Base-by-base conservation (phyloP, 2,329 filamentous ascomycete genomes). In the Stagonosporopsis cucurbitacearum region DNA sequence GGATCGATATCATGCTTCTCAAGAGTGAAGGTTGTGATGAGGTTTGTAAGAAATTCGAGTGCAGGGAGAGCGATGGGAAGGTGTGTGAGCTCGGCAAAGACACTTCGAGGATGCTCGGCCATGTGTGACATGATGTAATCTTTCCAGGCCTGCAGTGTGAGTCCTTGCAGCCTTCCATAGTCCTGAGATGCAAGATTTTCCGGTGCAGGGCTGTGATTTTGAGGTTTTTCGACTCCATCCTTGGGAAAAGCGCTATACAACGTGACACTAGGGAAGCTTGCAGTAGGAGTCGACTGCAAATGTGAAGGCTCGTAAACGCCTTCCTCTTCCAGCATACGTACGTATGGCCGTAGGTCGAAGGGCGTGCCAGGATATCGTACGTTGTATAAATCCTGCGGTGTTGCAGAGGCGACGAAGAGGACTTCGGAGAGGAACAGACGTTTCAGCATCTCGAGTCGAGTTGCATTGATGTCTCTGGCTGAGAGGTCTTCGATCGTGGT, bases 41-140 rank as follows among this genome's bases (percentile, higher is more conserved):
- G 63, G n/a, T 64, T 71, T 39, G 73, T 78, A 42, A 78, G 63
- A 50, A 75, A 69, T 36, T 78, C 75, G 50, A 78, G 71, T 23
- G 67, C 72, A 6, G 67, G 58, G n/a, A 78, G 59, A 22, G 72
- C 67, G 28, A 77, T 60, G 40, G 75, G 75, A 15, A 77, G 68
- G 44, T 66, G 71, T 8, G 66, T 73, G 30, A 78, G 62, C 23
- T 70, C 66, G 28, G 65, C 58, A 13, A 69, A 58, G 1, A 71
- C 68, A 11, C 48, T 41, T 8, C 59, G 41, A n/a, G 66, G 72
- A 6, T 68, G 48, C 7, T 48, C 55, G 30, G 64, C 45, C 20
- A 73, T 17, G 30, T 12, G 28, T n/a, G 33, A 17, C n/a, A 36
- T 32, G 17, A 50, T 37, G 5, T n/a, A 22, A 6, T 19, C 19